These are phyloP conservation scores for Nakazawaea wyomingensis DNA, from an alignment of 805 yeast species.

Conservation along the genomic window DNA sequence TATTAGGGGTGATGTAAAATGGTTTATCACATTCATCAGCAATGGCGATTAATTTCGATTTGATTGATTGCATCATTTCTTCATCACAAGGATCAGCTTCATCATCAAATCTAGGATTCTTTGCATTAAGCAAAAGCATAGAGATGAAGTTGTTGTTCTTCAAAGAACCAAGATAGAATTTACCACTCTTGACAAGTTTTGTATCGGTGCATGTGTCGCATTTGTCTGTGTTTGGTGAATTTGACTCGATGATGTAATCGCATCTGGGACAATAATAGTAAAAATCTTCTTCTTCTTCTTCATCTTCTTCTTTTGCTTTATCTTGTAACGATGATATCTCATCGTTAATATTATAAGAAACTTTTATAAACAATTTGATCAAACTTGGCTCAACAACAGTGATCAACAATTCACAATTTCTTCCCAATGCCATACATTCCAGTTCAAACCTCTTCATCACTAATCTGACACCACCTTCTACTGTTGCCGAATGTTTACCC, in stretches of 20 bases:
- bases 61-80: not conserved
- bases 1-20: slow-evolving; percentile 2
- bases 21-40: slow-evolving; percentile 1
- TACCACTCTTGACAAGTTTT: not conserved
- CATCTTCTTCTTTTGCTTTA: not conserved
- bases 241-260: not conserved
- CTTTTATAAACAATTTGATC: not conserved
- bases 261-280: not conserved
- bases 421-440: slow-evolving; percentile 76
- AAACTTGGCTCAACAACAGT: slow-evolving; percentile 24
- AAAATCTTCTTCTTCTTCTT: not conserved
- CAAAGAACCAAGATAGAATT: not conserved
- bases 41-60: not conserved
- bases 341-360: not conserved
- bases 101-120: not conserved
- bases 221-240: too few relatives aligned
- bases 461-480: slow-evolving; percentile 86
- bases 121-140: not conserved
- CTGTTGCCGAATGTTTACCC: slow-evolving; percentile 87
- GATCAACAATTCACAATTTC: slow-evolving; percentile 75
- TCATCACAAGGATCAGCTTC: not conserved
- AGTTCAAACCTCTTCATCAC: slow-evolving; percentile 66
- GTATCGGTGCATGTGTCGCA: not conserved
- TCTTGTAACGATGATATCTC: not conserved
- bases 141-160: slow-evolving; percentile 1